phyloP scores from a whole-genome alignment of 176 grass and related monocot genomes.

The Avena eriantha region DNA sequence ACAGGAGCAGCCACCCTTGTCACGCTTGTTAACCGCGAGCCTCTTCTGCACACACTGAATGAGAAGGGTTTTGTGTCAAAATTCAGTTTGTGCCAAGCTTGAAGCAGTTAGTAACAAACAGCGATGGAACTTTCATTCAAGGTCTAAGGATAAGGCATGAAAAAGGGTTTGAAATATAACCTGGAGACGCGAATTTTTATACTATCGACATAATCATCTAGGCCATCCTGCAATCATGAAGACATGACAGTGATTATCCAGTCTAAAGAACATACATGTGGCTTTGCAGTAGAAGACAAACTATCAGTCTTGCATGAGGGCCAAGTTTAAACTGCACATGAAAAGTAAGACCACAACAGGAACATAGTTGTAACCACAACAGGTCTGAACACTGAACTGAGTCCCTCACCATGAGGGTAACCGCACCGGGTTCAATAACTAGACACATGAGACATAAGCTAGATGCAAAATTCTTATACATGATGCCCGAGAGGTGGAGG shows the following conservation, averaged over 20 bases:
- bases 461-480: not conserved
- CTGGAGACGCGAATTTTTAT: slow-evolving; percentile 61
- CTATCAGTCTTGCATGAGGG: not conserved
- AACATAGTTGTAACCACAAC: not conserved
- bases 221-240: slow-evolving; percentile 54
- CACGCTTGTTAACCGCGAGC: slow-evolving; percentile 62
- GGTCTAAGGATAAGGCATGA: no score
- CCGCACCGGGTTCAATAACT: not conserved
- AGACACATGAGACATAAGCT: not conserved
- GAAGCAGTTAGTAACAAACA: no score
- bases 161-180: slow-evolving; percentile 36
- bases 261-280: not conserved
- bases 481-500: not conserved
- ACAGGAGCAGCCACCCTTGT: slow-evolving; percentile 50
- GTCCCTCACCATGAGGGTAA: not conserved
- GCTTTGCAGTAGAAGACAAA: not conserved
- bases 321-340: slow-evolving; percentile 7
- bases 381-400: no score
- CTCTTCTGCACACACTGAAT: slow-evolving; percentile 64
- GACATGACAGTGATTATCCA: not conserved
- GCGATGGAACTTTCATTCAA: not conserved
- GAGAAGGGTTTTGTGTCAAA: not conserved
- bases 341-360: not conserved
- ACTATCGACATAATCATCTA: slow-evolving; percentile 56
- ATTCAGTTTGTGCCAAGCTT: not conserved